Percentiles rank a stretch among this genome's conserved stretches.
phyloP scores from a whole-genome alignment of 176 grass and related monocot genomes.

The Phoenix dactylifera region DNA sequence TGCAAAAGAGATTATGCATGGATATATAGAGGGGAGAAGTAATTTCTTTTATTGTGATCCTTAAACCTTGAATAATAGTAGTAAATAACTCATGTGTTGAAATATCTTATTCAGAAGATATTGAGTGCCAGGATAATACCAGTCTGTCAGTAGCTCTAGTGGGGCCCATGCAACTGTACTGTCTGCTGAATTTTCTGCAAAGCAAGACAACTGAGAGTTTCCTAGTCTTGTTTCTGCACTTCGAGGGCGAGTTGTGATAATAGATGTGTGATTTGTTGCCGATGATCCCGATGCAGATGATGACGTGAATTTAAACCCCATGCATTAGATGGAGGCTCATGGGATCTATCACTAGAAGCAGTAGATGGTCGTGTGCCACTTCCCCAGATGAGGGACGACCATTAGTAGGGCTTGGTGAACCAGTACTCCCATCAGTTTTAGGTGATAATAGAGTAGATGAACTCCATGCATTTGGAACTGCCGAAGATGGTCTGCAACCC shows the following conservation, averaged over 20 bases:
- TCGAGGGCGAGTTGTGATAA: conserved; percentile 52
- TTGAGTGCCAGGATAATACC: conserved; percentile 1
- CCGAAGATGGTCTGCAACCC: conserved; percentile 53
- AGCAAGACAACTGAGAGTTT: conserved; percentile 90
- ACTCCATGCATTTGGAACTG: conserved; percentile 75
- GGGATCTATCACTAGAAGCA: conserved; percentile 72
- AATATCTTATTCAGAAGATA: background rate
- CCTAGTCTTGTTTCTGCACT: conserved; percentile 96
- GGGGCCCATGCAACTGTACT: conserved; percentile 26
- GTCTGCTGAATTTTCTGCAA: conserved; percentile 61
- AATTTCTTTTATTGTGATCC: no score
- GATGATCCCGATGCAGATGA: conserved; percentile 75
- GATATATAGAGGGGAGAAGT: background rate
- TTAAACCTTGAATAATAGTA: no score
- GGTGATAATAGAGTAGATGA: conserved; percentile 63
- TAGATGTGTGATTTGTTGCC: conserved; percentile 37
- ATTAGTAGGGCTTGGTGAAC: conserved; percentile 51
- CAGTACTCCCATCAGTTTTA: conserved; percentile 51
- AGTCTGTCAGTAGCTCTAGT: conserved; percentile 38
- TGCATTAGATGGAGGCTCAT: conserved; percentile 42
- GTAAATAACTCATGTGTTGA: background rate
- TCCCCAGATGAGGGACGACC: conserved; percentile 62
- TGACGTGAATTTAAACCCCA: conserved; percentile 79
- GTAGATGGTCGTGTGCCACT: conserved; percentile 84
- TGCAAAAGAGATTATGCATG: background rate